These are phyloP conservation scores for Saccharum spontaneum DNA, from an alignment of 176 grass and related monocot genomes.

Conservation along the genomic window DNA sequence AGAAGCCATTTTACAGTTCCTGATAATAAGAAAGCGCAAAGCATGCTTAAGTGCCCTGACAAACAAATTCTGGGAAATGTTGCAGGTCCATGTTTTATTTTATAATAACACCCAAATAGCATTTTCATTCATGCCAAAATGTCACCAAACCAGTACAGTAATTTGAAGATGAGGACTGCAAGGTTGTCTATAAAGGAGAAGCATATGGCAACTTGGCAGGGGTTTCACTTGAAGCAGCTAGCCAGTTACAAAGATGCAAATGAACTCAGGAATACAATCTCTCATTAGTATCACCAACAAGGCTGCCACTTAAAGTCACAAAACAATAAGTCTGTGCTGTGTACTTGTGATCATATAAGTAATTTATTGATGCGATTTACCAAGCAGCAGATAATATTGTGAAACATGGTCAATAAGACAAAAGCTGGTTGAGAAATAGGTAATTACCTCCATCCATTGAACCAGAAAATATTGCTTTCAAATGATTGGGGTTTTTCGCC, in stretches of 20 bases:
- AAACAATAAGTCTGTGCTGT: not conserved
- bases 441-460: constrained; percentile 84
- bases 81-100: not conserved
- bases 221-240: not conserved
- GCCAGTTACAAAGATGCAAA: not conserved
- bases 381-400: not conserved
- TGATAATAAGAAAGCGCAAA: not conserved
- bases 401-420: not conserved
- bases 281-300: not conserved
- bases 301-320: not conserved
- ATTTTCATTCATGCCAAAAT: not conserved
- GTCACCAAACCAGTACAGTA: not conserved
- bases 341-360: not conserved
- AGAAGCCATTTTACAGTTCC: constrained; percentile 11
- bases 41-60: not conserved
- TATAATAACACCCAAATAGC: not conserved
- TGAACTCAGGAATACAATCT: not conserved
- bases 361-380: not conserved
- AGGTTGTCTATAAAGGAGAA: not conserved
- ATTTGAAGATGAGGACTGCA: not conserved
- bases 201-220: not conserved
- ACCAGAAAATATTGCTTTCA: constrained; percentile 91
- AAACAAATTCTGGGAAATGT: not conserved
- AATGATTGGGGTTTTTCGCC: constrained; percentile 83
- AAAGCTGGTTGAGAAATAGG: constrained; percentile 16